Conservation (phyloP, 2,329 filamentous ascomycete species). For the Microdochium nivale region DNA sequence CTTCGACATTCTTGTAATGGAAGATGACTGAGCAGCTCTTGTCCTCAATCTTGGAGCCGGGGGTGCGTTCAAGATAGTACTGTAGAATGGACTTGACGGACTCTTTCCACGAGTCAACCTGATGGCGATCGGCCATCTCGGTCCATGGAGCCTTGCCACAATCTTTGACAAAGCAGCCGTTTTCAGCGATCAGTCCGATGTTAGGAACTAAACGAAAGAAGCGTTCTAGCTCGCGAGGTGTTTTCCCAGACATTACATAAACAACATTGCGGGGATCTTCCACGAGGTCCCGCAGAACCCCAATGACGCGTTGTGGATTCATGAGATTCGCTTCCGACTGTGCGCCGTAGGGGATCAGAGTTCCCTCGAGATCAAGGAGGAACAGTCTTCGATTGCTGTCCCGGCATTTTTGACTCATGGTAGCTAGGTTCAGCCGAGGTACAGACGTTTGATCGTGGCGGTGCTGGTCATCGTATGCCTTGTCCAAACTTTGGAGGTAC, state of each 20-base stretch:
- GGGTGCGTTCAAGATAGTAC: slow-evolving; percentile 85
- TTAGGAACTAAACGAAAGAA: slow-evolving; percentile 78
- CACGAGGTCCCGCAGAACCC: slow-evolving; percentile 73
- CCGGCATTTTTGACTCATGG: slow-evolving; percentile 58
- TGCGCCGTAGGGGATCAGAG: slow-evolving; percentile 78
- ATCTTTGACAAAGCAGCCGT: slow-evolving; percentile 81
- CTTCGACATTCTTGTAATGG: slow-evolving; percentile 77
- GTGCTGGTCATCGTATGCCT: slow-evolving; percentile 76
- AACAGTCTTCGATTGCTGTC: slow-evolving; percentile 64
- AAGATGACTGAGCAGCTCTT: slow-evolving; percentile 88
- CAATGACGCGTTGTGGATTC: slow-evolving; percentile 57
- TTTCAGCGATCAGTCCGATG: slow-evolving; percentile 86
- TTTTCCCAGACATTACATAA: slow-evolving; percentile 88
- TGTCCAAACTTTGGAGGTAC: slow-evolving; percentile 61
- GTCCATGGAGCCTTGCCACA: slow-evolving; percentile 63
- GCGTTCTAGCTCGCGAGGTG: slow-evolving; percentile 78
- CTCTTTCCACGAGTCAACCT: slow-evolving; percentile 71
- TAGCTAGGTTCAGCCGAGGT: slow-evolving; percentile 67
- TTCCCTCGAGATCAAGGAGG: slow-evolving; percentile 90
- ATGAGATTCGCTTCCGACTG: slow-evolving; percentile 78
- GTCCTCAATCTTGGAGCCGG: slow-evolving; percentile 81
- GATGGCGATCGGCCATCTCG: slow-evolving; percentile 63
- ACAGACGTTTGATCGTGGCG: slow-evolving; percentile 78
- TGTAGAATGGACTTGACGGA: slow-evolving; percentile 74
- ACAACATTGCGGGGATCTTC: slow-evolving; percentile 75